Conservation (phyloP, 23 red algal species). For the Gracilaria vermiculophylla region DNA sequence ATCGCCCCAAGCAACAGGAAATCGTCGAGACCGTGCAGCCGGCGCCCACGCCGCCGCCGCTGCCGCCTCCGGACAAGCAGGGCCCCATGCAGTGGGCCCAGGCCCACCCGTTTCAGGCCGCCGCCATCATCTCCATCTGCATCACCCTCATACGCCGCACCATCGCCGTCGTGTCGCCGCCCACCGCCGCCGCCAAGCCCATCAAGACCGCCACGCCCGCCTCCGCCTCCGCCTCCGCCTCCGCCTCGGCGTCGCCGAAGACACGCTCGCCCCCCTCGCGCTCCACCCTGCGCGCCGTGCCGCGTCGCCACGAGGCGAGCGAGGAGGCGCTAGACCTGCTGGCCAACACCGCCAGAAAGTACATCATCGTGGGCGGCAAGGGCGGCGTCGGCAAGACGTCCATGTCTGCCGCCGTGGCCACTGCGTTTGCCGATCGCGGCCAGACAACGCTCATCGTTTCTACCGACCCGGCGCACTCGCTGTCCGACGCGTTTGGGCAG, state of each 20-base stretch:
- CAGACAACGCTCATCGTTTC: conserved; percentile 86
- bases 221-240: background rate
- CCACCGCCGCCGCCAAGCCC: too few species aligned
- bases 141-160: background rate
- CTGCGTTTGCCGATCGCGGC: conserved; percentile 83
- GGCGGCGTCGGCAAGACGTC: conserved; percentile 94
- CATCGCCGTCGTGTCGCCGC: background rate
- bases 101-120: conserved; percentile 50
- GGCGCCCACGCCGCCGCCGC: background rate
- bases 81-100: conserved; percentile 15
- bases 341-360: conserved; percentile 55
- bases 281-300: conserved; percentile 16
- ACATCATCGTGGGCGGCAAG: conserved; percentile 86
- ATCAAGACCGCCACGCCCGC: background rate
- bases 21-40: conserved; percentile 1
- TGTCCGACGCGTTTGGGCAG: conserved; percentile 91
- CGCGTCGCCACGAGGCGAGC: conserved; percentile 41
- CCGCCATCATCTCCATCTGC: background rate
- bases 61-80: background rate
- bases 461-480: conserved; percentile 94
- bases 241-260: background rate
- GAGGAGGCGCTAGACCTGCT: conserved; percentile 80
- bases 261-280: background rate
- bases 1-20: background rate
- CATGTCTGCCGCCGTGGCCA: conserved; percentile 73